These are phyloP conservation scores for Calocybe gambosa DNA, from an alignment of 1,284 basidiomycete species.

Conservation along the genomic window DNA sequence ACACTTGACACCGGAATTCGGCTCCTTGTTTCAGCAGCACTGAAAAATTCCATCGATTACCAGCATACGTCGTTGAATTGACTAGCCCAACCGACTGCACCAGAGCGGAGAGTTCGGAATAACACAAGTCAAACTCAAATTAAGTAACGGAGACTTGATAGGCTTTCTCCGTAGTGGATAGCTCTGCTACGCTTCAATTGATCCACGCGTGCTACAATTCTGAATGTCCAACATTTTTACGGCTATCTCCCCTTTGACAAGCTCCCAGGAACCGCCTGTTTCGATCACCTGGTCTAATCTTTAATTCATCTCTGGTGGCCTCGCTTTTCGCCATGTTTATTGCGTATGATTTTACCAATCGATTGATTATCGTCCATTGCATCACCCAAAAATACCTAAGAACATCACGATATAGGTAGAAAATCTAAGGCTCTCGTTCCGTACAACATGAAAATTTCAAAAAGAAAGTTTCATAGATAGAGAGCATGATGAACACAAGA, in stretches of 20 bases:
- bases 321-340: not conserved
- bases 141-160: not conserved
- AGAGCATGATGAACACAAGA: not conserved
- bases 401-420: no score
- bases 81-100: not conserved
- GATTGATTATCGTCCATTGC: not conserved
- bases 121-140: not conserved
- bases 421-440: not conserved
- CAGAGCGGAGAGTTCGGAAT: not conserved
- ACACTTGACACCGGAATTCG: not conserved
- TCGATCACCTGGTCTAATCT: not conserved
- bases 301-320: not conserved
- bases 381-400: not conserved
- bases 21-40: not conserved
- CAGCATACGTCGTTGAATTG: not conserved
- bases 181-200: not conserved
- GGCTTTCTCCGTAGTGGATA: not conserved
- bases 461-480: not conserved
- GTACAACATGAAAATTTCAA: not conserved
- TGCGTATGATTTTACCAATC: not conserved
- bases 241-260: not conserved
- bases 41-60: not conserved
- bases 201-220: not conserved
- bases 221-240: not conserved
- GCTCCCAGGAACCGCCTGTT: not conserved